phyloP scores from a whole-genome alignment of 495 filamentous ascomycete species.

The Penicillium verhagenii region DNA sequence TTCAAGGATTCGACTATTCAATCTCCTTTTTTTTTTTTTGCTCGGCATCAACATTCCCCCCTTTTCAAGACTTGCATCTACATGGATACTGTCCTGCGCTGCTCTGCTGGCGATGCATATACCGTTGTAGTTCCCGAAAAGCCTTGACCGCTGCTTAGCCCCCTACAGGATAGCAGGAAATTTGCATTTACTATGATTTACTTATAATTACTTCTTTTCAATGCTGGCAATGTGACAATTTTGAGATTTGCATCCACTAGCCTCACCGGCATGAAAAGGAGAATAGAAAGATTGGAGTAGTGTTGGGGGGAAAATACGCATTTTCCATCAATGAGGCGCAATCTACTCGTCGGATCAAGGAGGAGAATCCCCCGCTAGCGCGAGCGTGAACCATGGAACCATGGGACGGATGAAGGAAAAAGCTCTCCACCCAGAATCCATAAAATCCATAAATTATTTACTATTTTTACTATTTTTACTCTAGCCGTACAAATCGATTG shows the following conservation, averaged over 20 bases:
- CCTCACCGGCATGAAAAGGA: background rate
- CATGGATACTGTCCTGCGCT: slow-evolving; percentile 4
- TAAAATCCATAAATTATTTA: no score
- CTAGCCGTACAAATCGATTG: slow-evolving; percentile 21
- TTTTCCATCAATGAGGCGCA: background rate
- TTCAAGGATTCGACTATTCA: background rate
- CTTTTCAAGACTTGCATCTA: background rate
- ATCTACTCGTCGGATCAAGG: background rate
- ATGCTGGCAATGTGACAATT: no score
- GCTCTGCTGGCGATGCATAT: slow-evolving; percentile 22
- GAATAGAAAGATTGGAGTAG: no score
- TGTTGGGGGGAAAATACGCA: no score
- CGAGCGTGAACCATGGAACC: background rate
- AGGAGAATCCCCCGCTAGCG: background rate
- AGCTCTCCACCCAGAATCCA: background rate
- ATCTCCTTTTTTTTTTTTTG: background rate
- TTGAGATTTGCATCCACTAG: no score
- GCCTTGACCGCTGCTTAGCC: slow-evolving; percentile 12
- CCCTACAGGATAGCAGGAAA: no score
- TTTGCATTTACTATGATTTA: no score
- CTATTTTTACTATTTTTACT: background rate
- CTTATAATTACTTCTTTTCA: background rate
- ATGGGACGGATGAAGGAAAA: background rate
- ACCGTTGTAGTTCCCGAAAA: background rate
- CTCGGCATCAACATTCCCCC: background rate